These are phyloP conservation scores for Fusarium redolens DNA, from an alignment of 2,329 filamentous ascomycete genomes.

Conservation along the genomic window DNA sequence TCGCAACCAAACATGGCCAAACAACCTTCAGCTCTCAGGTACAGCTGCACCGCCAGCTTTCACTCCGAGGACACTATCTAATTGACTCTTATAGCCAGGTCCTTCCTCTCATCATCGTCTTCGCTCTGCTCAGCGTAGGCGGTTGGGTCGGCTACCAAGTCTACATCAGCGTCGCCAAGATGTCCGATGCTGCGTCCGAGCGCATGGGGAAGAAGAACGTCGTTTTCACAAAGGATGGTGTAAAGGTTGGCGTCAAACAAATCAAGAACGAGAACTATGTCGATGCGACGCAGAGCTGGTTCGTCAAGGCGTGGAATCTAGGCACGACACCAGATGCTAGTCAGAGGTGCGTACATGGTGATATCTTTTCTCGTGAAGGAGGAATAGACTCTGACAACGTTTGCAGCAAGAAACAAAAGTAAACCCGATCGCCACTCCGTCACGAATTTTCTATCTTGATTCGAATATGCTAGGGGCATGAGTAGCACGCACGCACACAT, in stretches of 20 bases:
- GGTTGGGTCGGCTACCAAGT: constrained; percentile 79
- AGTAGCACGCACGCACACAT: neutral
- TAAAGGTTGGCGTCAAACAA: constrained; percentile 77
- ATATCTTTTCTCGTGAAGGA: neutral
- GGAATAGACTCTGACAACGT: constrained; percentile 17
- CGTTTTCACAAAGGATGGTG: constrained; percentile 78
- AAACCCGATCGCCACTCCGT: neutral
- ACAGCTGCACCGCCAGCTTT: neutral
- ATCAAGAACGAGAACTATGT: constrained; percentile 76
- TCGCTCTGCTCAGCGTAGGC: constrained; percentile 69
- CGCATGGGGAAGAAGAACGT: constrained; percentile 82
- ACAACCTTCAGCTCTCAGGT: constrained; percentile 42
- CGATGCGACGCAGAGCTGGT: constrained; percentile 76
- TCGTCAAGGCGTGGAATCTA: constrained; percentile 75
- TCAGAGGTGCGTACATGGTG: constrained; percentile 27
- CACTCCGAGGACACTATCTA: neutral
- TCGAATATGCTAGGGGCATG: neutral
- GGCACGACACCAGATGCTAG: constrained; percentile 48
- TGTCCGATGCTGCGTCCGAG: constrained; percentile 72
- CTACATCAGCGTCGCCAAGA: constrained; percentile 74
- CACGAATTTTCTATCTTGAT: neutral
- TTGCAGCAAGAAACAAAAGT: constrained; percentile 42
- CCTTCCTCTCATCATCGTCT: constrained; percentile 73
- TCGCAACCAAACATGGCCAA: constrained; percentile 36
- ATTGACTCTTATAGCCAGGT: constrained; percentile 61